Percentiles rank a stretch among this genome's conserved stretches.
Conservation (phyloP, 805 yeast genomes). For the Metschnikowia borealis region DNA sequence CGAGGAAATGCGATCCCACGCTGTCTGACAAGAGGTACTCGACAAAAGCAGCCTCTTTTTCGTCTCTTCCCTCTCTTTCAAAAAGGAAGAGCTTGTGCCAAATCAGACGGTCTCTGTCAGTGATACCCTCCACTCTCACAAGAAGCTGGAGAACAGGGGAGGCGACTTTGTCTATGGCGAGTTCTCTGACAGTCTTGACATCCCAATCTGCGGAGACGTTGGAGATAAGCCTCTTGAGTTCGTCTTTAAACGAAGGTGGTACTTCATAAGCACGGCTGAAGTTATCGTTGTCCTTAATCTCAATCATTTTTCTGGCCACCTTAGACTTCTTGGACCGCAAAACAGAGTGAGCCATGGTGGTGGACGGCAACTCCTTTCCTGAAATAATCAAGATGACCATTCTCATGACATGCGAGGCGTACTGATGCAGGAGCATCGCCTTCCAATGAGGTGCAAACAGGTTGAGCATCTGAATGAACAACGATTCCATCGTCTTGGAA, state of each 20-base stretch:
- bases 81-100: conserved; percentile 62
- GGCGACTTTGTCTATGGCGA: conserved; percentile 73
- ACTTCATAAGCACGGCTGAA: conserved; percentile 63
- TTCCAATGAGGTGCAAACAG: conserved; percentile 61
- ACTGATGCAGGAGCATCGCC: conserved; percentile 66
- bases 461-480: conserved; percentile 59
- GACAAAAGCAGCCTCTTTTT: conserved; percentile 72
- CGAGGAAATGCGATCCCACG: conserved; percentile 91
- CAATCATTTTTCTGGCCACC: conserved; percentile 91
- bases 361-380: conserved; percentile 74
- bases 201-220: conserved; percentile 33
- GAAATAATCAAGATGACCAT: conserved; percentile 65
- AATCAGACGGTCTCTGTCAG: conserved; percentile 65
- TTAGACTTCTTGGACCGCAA: conserved; percentile 80
- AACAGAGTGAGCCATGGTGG: conserved; percentile 63
- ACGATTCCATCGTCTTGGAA: conserved; percentile 57
- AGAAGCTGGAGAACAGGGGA: conserved; percentile 84
- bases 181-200: conserved; percentile 52
- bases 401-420: conserved; percentile 86
- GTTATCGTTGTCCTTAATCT: conserved; percentile 73
- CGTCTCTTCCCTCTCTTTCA: conserved; percentile 47
- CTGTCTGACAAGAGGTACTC: conserved; percentile 81
- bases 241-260: conserved; percentile 63
- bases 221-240: conserved; percentile 49
- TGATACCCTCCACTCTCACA: conserved; percentile 76